phyloP scores from a whole-genome alignment of 768 basidiomycete genomes.

The Lentinula detonsa region DNA sequence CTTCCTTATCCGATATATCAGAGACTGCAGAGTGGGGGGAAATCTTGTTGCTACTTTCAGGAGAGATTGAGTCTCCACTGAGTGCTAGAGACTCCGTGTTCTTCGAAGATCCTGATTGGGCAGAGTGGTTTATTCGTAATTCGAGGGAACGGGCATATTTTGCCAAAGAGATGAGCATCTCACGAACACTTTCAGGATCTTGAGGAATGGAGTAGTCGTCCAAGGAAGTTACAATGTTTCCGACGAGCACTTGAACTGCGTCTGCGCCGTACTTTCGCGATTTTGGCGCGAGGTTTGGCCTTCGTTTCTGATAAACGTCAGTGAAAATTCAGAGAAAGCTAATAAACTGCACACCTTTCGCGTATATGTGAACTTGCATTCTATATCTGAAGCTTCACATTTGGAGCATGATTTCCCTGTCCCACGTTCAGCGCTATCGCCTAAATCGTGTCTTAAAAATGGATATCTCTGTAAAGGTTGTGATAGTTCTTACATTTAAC shows the following conservation, averaged over 20 bases:
- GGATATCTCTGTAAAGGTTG: not conserved
- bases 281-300: not conserved
- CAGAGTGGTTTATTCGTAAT: not conserved
- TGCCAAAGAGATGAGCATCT: slow-evolving; percentile 15
- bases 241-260: not conserved
- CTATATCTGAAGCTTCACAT: not conserved
- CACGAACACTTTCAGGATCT: slow-evolving; percentile 4
- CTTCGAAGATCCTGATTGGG: not conserved
- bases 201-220: slow-evolving; percentile 3
- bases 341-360: not conserved
- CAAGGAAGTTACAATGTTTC: not conserved
- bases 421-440: not conserved
- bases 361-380: slow-evolving; percentile 4
- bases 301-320: not conserved
- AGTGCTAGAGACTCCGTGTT: not conserved
- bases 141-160: slow-evolving; percentile 8
- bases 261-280: slow-evolving; percentile 1
- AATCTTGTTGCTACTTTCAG: not conserved
- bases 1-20: not conserved
- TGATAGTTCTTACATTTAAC: not conserved
- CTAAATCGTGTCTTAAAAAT: not conserved
- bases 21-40: not conserved
- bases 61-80: not conserved
- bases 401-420: not conserved
- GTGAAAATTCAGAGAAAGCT: not conserved